These are phyloP conservation scores for Russula vinacea DNA, from an alignment of 768 basidiomycete genomes.

Conservation along the genomic window DNA sequence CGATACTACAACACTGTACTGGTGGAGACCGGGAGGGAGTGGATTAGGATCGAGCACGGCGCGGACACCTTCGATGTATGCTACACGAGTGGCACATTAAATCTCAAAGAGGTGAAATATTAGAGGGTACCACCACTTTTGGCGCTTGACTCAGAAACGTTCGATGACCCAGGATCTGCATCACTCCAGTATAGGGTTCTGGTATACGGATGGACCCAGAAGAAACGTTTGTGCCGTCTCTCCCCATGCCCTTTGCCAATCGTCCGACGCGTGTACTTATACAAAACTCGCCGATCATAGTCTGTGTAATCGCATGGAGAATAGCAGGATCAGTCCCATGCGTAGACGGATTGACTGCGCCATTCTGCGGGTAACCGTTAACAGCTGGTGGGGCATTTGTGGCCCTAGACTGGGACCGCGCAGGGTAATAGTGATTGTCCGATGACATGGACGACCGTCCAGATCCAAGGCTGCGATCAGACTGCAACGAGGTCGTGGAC, in stretches of 20 bases:
- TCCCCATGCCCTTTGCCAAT: slow-evolving; percentile 91
- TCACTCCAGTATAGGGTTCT: slow-evolving; percentile 97
- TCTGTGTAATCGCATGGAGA: slow-evolving; percentile 98
- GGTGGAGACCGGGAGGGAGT: slow-evolving; percentile 90
- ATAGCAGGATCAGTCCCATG: slow-evolving; percentile 73
- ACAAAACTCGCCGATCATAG: slow-evolving; percentile 99
- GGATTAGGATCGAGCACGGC: slow-evolving; percentile 93
- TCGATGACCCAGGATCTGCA: slow-evolving; percentile 85
- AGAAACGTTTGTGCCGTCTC: slow-evolving; percentile 89
- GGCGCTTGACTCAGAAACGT: slow-evolving; percentile 87
- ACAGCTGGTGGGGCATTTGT: slow-evolving; percentile 45
- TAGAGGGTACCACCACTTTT: slow-evolving; percentile 79
- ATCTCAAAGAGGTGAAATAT: background rate
- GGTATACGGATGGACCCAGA: slow-evolving; percentile 99
- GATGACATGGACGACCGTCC: slow-evolving; percentile 83
- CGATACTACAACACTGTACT: slow-evolving; percentile 89
- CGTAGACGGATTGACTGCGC: slow-evolving; percentile 25
- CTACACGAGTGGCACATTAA: slow-evolving; percentile 41
- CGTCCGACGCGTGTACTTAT: slow-evolving; percentile 90
- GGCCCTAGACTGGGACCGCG: slow-evolving; percentile 37
- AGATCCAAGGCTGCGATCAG: slow-evolving; percentile 64
- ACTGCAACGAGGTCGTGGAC: slow-evolving; percentile 67
- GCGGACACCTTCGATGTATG: slow-evolving; percentile 89
- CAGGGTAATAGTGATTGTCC: slow-evolving; percentile 55
- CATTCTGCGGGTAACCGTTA: slow-evolving; percentile 37